These are phyloP conservation scores for Rubia yunnanensis DNA, from an alignment of 257 asterid genomes.

Conservation along the genomic window DNA sequence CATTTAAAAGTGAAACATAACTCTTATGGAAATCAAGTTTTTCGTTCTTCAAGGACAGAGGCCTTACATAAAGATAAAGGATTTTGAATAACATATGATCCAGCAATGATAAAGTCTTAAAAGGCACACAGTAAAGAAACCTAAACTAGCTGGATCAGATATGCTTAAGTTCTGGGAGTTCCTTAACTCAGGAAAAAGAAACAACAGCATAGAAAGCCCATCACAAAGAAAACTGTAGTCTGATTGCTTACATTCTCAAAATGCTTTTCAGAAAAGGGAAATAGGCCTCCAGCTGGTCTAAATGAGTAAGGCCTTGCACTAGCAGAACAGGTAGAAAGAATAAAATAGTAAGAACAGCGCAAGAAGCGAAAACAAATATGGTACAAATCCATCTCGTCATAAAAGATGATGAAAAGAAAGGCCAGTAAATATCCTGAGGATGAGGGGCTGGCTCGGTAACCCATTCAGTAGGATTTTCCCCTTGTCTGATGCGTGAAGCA, in stretches of 20 bases:
- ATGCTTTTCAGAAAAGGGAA: conserved; percentile 70
- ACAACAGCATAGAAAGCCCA: not conserved
- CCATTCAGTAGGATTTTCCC: conserved; percentile 86
- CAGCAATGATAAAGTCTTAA: not conserved
- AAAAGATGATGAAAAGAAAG: conserved; percentile 89
- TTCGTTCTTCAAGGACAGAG: not conserved
- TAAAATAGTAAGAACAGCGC: conserved; percentile 44
- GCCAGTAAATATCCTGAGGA: conserved; percentile 93
- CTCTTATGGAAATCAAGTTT: not conserved
- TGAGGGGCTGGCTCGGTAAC: conserved; percentile 83
- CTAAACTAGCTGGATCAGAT: not conserved
- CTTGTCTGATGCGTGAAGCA: conserved; percentile 68
- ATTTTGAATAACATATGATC: not conserved
- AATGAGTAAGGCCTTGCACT: conserved; percentile 92
- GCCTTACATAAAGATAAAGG: not conserved
- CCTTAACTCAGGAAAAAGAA: not conserved
- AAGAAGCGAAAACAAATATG: conserved; percentile 48
- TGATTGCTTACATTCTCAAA: conserved; percentile 49
- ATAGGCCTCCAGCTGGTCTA: conserved; percentile 76
- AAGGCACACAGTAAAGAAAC: not conserved
- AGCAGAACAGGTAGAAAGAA: conserved; percentile 76
- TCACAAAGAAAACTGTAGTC: conserved; percentile 1
- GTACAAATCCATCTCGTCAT: conserved; percentile 63
- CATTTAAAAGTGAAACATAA: not conserved
- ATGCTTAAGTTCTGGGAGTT: not conserved